phyloP scores from a whole-genome alignment of 176 grass and related monocot species.

The Triticum urartu region DNA sequence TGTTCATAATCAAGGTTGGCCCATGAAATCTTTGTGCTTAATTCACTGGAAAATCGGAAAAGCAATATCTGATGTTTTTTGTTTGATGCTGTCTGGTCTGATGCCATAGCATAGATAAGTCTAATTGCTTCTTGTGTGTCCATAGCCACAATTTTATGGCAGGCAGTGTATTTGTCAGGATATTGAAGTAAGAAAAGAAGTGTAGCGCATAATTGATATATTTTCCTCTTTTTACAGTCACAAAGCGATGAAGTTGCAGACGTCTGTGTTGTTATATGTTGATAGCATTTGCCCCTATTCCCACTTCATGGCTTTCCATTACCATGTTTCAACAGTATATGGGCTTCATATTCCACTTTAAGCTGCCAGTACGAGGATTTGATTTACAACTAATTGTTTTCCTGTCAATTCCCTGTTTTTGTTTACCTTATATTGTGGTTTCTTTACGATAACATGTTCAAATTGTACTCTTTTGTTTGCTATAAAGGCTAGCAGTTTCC shows the following conservation, averaged over 20 bases:
- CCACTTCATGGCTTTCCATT: neutral
- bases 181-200: neutral
- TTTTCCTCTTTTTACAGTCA: neutral
- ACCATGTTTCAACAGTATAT: neutral
- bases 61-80: neutral
- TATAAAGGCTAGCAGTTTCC: neutral
- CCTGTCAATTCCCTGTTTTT: neutral
- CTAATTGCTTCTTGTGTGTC: neutral
- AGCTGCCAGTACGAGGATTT: neutral
- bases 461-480: neutral
- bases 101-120: neutral
- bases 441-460: neutral
- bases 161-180: neutral
- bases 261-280: neutral
- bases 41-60: neutral
- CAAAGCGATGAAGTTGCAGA: neutral
- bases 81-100: neutral
- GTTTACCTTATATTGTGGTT: neutral
- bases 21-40: neutral
- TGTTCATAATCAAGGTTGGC: neutral
- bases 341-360: constrained; percentile 6
- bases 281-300: neutral
- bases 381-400: constrained; percentile 4
- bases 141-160: neutral
- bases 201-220: neutral